A percentile compares a stretch with the other conserved stretches of the same genome.
Conservation (phyloP, 768 basidiomycete species). For the Cystofilobasidium capitatum region DNA sequence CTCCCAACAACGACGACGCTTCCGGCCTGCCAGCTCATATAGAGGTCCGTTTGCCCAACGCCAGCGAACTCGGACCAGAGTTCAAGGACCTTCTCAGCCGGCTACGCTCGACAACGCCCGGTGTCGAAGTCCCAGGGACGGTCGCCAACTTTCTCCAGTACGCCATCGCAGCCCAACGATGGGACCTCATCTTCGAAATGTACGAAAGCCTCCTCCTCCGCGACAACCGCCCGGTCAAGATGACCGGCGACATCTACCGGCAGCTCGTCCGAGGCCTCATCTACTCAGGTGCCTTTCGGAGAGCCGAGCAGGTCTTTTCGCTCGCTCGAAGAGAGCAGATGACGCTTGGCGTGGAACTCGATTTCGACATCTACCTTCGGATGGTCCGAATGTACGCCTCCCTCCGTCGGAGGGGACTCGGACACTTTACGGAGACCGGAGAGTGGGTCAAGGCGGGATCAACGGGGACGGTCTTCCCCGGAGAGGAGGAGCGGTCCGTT, state of each 20-base stretch:
- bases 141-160: background rate
- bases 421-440: background rate
- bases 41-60: background rate
- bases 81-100: background rate
- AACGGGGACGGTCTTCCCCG: background rate
- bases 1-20: background rate
- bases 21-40: background rate
- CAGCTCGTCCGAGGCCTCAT: background rate
- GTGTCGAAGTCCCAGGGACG: background rate
- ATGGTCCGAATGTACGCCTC: background rate
- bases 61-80: background rate
- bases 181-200: background rate
- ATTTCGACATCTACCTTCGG: background rate
- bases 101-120: background rate
- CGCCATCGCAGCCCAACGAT: background rate
- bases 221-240: background rate
- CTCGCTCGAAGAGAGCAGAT: background rate
- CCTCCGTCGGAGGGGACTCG: background rate
- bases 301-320: conserved; percentile 9
- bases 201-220: background rate
- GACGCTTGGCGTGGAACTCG: background rate
- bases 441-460: background rate
- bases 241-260: background rate
- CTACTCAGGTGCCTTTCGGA: background rate
- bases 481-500: background rate